A percentile compares a stretch with the other conserved stretches of the same genome.
Conservation (phyloP, 192 early-diverging fungal species). For the Coemansia sp. region DNA sequence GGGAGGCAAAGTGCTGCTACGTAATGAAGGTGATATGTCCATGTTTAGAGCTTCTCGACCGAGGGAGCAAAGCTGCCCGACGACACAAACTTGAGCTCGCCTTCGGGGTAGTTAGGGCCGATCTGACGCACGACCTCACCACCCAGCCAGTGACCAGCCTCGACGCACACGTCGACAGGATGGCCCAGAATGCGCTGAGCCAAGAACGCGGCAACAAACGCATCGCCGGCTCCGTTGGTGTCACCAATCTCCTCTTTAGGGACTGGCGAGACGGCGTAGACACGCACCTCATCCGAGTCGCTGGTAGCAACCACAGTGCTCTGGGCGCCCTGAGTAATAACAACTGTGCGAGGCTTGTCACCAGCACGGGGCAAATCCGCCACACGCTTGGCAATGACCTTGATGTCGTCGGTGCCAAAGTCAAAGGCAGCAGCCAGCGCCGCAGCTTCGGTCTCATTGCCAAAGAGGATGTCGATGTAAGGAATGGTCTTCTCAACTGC, state of each 20-base stretch:
- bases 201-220: slow-evolving; percentile 94
- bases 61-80: slow-evolving; percentile 34
- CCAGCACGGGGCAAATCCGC: slow-evolving; percentile 84
- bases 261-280: slow-evolving; percentile 65
- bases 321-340: slow-evolving; percentile 81
- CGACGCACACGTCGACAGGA: slow-evolving; percentile 65
- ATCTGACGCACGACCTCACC: slow-evolving; percentile 80
- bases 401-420: slow-evolving; percentile 72
- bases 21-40: too few species aligned
- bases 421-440: slow-evolving; percentile 78
- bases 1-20: neutral
- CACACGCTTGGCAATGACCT: slow-evolving; percentile 80
- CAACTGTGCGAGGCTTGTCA: slow-evolving; percentile 76
- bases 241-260: slow-evolving; percentile 80
- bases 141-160: slow-evolving; percentile 92
- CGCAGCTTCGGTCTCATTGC: slow-evolving; percentile 96
- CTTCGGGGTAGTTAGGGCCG: slow-evolving; percentile 73
- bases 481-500: slow-evolving; percentile 75
- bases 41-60: slow-evolving; percentile 36
- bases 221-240: slow-evolving; percentile 98
- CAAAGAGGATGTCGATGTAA: slow-evolving; percentile 93
- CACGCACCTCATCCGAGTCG: slow-evolving; percentile 65
- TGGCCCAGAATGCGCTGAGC: slow-evolving; percentile 79
- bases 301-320: slow-evolving; percentile 61
- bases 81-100: slow-evolving; percentile 48